Evolutionary conservation across 1,284 basidiomycete species (phyloP), one percentile per base, ranked within the genome.

Genomic region (Golubevia pallescens): DNA sequence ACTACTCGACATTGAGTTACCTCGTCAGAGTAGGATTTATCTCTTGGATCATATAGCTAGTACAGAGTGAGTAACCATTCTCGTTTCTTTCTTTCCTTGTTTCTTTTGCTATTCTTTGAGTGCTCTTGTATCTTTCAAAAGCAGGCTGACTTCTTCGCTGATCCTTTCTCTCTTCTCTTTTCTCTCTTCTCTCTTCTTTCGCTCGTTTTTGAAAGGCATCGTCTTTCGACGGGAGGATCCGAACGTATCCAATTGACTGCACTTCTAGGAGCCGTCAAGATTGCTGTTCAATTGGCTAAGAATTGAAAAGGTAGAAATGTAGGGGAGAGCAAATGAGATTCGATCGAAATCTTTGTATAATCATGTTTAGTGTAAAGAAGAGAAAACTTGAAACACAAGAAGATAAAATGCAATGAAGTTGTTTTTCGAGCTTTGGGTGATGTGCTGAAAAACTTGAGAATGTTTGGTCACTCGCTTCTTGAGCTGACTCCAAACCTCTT

Each of bases 181-280:
- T 16, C 16, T 21, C 13, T 3, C 52, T 5, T 13, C 52, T 32
- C 32, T 53, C 10, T 20, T 59, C 65, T 48, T 23, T 20, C 13
- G 21, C 42, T 65, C 51, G 13, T 57, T 57, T 52, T 16, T 55
- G 2, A n/a, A 65, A 97, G 95, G 85, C 92, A 98, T 86, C 91
- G 97, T 59, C 87, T 99, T 14, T 94, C 94, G 0, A 92, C 95
- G 0, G 96, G 97, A 2, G 95, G 92, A 1, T 95, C 88, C 70
- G 97, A 99, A 86, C 97, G 95, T 80, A 91, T 99, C 65, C 97
- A 99, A 82, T 86, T 99, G 64, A 94, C 94, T 1, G 95, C 94
- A 0, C 86, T 99, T 68, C 87, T 99, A 1, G 95, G 93, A 1
- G 93, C 93, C 7, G 96, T 98, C 88, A 99, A 99, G 86, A 92